Percentiles rank a stretch among this genome's conserved stretches.
These are phyloP conservation scores for Paraglomus occultum DNA, from an alignment of 192 early-diverging fungal species.

Conservation along the genomic window DNA sequence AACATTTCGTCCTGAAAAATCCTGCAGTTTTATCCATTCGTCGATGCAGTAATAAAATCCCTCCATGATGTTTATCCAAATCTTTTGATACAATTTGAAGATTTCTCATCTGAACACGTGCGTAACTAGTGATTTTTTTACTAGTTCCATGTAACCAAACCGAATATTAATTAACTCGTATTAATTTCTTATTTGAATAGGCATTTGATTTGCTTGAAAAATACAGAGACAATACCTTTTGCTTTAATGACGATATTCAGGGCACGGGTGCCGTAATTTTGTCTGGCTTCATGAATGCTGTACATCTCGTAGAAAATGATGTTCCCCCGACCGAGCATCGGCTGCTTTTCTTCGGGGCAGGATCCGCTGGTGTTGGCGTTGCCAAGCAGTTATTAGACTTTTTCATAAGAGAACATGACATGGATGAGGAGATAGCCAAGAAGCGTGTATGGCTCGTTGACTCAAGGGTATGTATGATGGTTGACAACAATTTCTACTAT, in stretches of 20 bases:
- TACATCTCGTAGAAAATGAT: slow-evolving; percentile 53
- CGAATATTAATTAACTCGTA: neutral
- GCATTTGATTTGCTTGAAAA: slow-evolving; percentile 82
- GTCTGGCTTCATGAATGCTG: slow-evolving; percentile 88
- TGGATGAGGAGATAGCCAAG: slow-evolving; percentile 71
- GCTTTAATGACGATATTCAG: slow-evolving; percentile 97
- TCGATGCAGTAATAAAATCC: slow-evolving; percentile 78
- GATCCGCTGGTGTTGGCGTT: slow-evolving; percentile 93
- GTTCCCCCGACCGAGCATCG: slow-evolving; percentile 74
- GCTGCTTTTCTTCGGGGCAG: slow-evolving; percentile 93
- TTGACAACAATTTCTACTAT: neutral
- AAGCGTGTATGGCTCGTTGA: slow-evolving; percentile 84
- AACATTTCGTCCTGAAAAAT: slow-evolving; percentile 6
- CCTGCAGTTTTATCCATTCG: slow-evolving; percentile 70
- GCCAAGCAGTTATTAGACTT: slow-evolving; percentile 86
- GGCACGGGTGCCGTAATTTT: slow-evolving; percentile 94
- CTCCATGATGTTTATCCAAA: slow-evolving; percentile 71
- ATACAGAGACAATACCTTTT: slow-evolving; percentile 73
- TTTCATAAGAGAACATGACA: slow-evolving; percentile 70
- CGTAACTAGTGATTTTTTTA: neutral
- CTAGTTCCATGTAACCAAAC: neutral
- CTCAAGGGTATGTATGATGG: slow-evolving; percentile 54
- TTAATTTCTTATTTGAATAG: neutral
- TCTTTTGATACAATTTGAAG: slow-evolving; percentile 94
- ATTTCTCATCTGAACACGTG: slow-evolving; percentile 86